Conservation (phyloP, 768 basidiomycete species). For the Boletus sp. region DNA sequence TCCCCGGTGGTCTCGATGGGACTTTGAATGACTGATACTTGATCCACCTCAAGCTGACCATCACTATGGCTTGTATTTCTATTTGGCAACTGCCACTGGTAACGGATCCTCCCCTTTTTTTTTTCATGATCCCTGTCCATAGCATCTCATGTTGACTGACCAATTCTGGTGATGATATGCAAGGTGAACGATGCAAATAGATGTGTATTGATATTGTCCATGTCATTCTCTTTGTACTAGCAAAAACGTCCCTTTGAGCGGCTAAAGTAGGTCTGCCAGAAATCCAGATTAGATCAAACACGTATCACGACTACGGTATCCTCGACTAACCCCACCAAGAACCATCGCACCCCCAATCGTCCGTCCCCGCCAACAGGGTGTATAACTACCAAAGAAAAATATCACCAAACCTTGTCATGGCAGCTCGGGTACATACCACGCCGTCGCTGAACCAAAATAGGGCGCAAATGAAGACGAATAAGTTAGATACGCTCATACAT, state of each 20-base stretch:
- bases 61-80: too few relatives aligned
- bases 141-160: too few relatives aligned
- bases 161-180: too few relatives aligned
- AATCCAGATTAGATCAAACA: constrained; percentile 1
- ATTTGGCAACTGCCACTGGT: too few relatives aligned
- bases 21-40: too few relatives aligned
- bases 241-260: background rate
- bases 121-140: too few relatives aligned
- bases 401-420: background rate
- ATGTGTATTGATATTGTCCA: constrained; percentile 1
- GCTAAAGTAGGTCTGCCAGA: background rate
- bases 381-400: background rate
- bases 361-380: background rate
- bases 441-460: background rate
- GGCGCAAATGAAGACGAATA: constrained; percentile 1
- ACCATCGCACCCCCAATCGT: background rate
- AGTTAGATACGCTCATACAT: constrained; percentile 77
- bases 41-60: too few relatives aligned
- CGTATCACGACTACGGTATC: background rate
- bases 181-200: background rate
- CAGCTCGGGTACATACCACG: background rate
- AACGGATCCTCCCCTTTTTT: too few relatives aligned
- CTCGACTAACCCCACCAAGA: background rate
- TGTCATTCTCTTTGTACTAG: background rate
- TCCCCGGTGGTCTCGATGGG: too few relatives aligned